Evolutionary conservation across 2,329 filamentous ascomycete species (phyloP).

Genomic region (Colletotrichum chlorophyti): DNA sequence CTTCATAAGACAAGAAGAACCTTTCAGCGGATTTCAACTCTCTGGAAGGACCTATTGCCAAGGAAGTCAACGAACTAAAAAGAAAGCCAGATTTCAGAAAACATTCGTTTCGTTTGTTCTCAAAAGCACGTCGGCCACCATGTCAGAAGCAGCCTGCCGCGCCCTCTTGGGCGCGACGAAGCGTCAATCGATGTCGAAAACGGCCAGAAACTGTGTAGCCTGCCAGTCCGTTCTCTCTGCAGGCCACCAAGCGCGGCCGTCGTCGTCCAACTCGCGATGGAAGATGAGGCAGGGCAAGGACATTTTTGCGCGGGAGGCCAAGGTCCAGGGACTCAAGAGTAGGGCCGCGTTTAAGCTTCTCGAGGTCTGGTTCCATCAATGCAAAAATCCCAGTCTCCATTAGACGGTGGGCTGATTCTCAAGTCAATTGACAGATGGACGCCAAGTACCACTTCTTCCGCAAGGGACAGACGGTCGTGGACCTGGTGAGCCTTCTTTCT

Average conservation of each 20-base stretch:
- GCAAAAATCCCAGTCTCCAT: not conserved
- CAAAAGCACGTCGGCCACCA: not conserved
- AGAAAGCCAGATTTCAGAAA: too few relatives aligned
- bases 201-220: not conserved
- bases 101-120: not conserved
- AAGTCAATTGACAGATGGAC: slow-evolving; percentile 69
- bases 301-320: slow-evolving; percentile 75
- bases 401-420: slow-evolving; percentile 4
- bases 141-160: slow-evolving; percentile 4
- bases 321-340: slow-evolving; percentile 82
- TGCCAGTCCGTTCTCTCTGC: not conserved
- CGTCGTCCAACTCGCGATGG: slow-evolving; percentile 78
- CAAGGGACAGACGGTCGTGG: slow-evolving; percentile 83
- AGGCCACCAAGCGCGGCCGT: slow-evolving; percentile 25
- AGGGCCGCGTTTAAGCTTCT: slow-evolving; percentile 93
- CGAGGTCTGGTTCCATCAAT: slow-evolving; percentile 63
- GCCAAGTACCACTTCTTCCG: slow-evolving; percentile 81
- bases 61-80: too few relatives aligned
- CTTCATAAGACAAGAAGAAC: too few relatives aligned
- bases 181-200: not conserved
- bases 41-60: too few relatives aligned
- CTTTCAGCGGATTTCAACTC: too few relatives aligned
- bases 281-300: slow-evolving; percentile 80
- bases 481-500: slow-evolving; percentile 70
- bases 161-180: not conserved